Evolutionary conservation across 1,139 yeast genomes (phyloP).

Genomic region (Suhomyces atakaporum): DNA sequence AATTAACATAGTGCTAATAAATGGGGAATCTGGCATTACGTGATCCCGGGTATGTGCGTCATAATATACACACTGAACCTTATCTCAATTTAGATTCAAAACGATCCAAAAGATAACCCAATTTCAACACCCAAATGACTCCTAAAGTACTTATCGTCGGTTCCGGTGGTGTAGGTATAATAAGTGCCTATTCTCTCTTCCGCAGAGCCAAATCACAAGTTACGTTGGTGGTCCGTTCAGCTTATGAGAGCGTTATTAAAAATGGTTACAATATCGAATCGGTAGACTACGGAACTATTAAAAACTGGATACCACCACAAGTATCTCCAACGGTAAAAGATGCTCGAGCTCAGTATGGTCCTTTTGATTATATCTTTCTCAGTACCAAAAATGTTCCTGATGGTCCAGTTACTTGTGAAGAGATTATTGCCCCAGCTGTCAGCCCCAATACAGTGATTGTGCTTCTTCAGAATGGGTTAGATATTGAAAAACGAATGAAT

Average conservation of each 20-base stretch:
- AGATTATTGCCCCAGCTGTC: constrained; percentile 59
- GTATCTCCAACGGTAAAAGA: constrained; percentile 45
- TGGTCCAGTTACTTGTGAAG: constrained; percentile 52
- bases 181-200: constrained; percentile 23
- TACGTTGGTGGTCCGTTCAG: constrained; percentile 67
- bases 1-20: too few relatives aligned
- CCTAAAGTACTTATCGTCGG: constrained; percentile 45
- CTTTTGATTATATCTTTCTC: constrained; percentile 66
- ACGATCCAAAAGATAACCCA: too few relatives aligned
- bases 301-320: constrained; percentile 55
- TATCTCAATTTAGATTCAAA: too few relatives aligned
- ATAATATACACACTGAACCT: too few relatives aligned
- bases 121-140: too few relatives aligned
- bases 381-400: constrained; percentile 80
- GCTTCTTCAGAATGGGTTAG: constrained; percentile 68
- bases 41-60: too few relatives aligned
- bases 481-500: constrained; percentile 64
- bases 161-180: constrained; percentile 38
- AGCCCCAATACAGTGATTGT: constrained; percentile 25
- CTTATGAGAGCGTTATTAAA: constrained; percentile 51
- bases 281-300: constrained; percentile 57
- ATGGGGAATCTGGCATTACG: too few relatives aligned
- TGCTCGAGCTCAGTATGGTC: constrained; percentile 44
- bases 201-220: constrained; percentile 33
- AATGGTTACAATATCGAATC: constrained; percentile 65